Evolutionary conservation across 345 rosid genomes (phyloP).

Genomic region (Populus simonii): DNA sequence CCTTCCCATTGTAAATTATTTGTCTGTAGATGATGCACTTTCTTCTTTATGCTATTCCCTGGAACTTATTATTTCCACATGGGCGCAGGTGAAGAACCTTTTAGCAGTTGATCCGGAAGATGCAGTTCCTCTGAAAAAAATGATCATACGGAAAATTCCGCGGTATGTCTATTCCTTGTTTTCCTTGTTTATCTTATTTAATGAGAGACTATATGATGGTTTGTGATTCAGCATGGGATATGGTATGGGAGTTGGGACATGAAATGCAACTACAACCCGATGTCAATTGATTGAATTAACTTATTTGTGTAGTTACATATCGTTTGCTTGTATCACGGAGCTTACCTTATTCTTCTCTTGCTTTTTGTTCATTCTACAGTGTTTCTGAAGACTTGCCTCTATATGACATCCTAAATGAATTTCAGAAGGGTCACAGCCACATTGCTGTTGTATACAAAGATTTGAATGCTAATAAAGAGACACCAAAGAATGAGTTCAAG

Average conservation of each 20-base stretch:
- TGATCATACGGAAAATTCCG: conserved; percentile 86
- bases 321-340: background rate
- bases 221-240: background rate
- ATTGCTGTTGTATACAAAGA: conserved; percentile 87
- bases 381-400: conserved; percentile 84
- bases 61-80: conserved; percentile 6
- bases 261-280: background rate
- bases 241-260: background rate
- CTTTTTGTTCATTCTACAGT: conserved; percentile 36
- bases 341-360: conserved; percentile 6
- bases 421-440: conserved; percentile 98
- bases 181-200: background rate
- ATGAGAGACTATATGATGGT: background rate
- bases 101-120: conserved; percentile 67
- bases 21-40: background rate
- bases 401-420: conserved; percentile 88
- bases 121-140: conserved; percentile 74
- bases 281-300: conserved; percentile 1
- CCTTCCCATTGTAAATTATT: background rate
- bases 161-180: conserved; percentile 38
- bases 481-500: conserved; percentile 42
- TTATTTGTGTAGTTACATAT: background rate
- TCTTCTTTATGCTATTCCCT: background rate
- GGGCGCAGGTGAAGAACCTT: conserved; percentile 78
- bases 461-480: conserved; percentile 39